Percentiles rank a stretch among this genome's conserved stretches.
These are phyloP conservation scores for Stylosanthes scabra DNA, from an alignment of 331 rosid genomes.

Conservation along the genomic window DNA sequence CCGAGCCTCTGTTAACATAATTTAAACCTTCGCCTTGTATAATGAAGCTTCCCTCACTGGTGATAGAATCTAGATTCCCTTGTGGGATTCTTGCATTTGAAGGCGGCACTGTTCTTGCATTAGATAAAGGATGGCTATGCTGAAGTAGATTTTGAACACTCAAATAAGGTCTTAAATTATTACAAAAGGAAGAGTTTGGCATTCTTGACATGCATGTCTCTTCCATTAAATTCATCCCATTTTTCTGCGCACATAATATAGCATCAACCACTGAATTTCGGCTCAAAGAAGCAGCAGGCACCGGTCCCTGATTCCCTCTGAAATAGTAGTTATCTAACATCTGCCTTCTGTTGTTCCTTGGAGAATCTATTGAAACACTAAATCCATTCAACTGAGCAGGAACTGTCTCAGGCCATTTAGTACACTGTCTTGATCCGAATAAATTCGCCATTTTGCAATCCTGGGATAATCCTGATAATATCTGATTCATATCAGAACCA, in stretches of 20 bases:
- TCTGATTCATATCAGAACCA: slow-evolving; percentile 40
- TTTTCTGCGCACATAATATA: slow-evolving; percentile 30
- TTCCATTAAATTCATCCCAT: slow-evolving; percentile 43
- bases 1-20: slow-evolving; percentile 39
- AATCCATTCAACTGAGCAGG: slow-evolving; percentile 43
- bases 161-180: slow-evolving; percentile 37
- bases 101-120: slow-evolving; percentile 45
- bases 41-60: slow-evolving; percentile 59
- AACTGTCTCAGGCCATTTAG: background rate
- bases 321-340: slow-evolving; percentile 30
- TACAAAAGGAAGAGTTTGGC: slow-evolving; percentile 36
- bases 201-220: slow-evolving; percentile 38
- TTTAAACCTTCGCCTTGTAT: slow-evolving; percentile 58
- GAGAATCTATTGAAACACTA: slow-evolving; percentile 41
- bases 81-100: slow-evolving; percentile 43
- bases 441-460: slow-evolving; percentile 39
- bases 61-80: slow-evolving; percentile 41
- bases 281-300: slow-evolving; percentile 35
- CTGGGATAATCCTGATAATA: slow-evolving; percentile 38
- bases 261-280: slow-evolving; percentile 41
- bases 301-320: slow-evolving; percentile 38
- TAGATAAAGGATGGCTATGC: slow-evolving; percentile 27
- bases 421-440: slow-evolving; percentile 32
- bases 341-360: slow-evolving; percentile 39
- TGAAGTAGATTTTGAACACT: slow-evolving; percentile 33